These are phyloP conservation scores for Diatrype stigma DNA, from an alignment of 2,329 filamentous ascomycete species.

Conservation along the genomic window DNA sequence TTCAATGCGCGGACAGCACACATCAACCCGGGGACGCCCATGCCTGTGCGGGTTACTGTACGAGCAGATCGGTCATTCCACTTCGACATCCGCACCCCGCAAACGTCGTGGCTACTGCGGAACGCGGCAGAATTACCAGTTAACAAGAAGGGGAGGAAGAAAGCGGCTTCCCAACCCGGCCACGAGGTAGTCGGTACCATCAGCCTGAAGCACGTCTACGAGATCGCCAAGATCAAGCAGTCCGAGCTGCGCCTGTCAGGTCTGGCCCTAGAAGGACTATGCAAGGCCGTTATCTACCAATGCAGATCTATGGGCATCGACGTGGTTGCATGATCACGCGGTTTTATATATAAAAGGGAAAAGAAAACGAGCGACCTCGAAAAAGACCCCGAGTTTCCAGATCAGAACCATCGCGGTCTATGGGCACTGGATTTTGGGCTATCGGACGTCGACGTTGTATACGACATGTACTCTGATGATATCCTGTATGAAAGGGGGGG, in stretches of 20 bases:
- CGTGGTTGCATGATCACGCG: constrained; percentile 54
- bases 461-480: background rate
- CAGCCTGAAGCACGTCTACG: constrained; percentile 92
- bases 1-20: constrained; percentile 94
- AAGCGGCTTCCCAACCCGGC: constrained; percentile 72
- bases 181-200: constrained; percentile 78
- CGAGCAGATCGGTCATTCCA: constrained; percentile 88
- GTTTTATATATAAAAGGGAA: too few relatives aligned
- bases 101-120: constrained; percentile 86
- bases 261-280: constrained; percentile 64
- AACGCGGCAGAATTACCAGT: constrained; percentile 72
- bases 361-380: too few relatives aligned
- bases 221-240: constrained; percentile 97
- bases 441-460: background rate
- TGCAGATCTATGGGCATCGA: constrained; percentile 71
- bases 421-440: too few relatives aligned
- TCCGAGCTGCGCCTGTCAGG: constrained; percentile 70
- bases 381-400: too few relatives aligned
- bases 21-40: constrained; percentile 76
- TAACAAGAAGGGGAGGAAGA: constrained; percentile 70
- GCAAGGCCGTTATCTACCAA: constrained; percentile 69
- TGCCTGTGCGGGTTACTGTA: constrained; percentile 86
- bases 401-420: background rate
- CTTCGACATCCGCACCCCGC: constrained; percentile 90
- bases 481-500: background rate